phyloP scores from a whole-genome alignment of 495 filamentous ascomycete genomes.

The Tuber borchii region DNA sequence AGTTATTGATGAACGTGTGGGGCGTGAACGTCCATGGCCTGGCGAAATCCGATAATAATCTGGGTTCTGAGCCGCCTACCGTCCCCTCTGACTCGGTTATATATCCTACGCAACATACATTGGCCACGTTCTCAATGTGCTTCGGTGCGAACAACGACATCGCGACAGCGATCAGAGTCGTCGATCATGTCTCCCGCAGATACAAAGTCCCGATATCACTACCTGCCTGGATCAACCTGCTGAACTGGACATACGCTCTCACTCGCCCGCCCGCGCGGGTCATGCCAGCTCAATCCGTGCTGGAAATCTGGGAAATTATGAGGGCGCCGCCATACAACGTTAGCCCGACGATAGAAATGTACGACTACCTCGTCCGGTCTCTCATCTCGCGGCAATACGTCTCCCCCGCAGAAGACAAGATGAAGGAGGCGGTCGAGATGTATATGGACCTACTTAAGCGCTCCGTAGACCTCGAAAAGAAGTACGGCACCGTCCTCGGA shows the following conservation, averaged over 20 bases:
- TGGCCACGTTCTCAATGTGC: slow-evolving; percentile 54
- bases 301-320: slow-evolving; percentile 52
- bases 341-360: slow-evolving; percentile 51
- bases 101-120: slow-evolving; percentile 51
- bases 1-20: slow-evolving; percentile 53
- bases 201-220: slow-evolving; percentile 51
- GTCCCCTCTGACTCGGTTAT: slow-evolving; percentile 47
- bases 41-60: slow-evolving; percentile 25
- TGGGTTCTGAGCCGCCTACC: slow-evolving; percentile 27
- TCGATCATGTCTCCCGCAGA: slow-evolving; percentile 54
- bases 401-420: slow-evolving; percentile 33
- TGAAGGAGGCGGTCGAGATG: slow-evolving; percentile 38
- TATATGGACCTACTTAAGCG: background rate
- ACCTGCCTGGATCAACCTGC: slow-evolving; percentile 53
- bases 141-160: slow-evolving; percentile 56
- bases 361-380: slow-evolving; percentile 50
- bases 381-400: slow-evolving; percentile 33
- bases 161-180: slow-evolving; percentile 48
- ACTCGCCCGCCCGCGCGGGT: slow-evolving; percentile 43
- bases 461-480: background rate
- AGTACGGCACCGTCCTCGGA: background rate
- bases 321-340: slow-evolving; percentile 54
- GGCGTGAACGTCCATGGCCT: slow-evolving; percentile 52
- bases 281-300: slow-evolving; percentile 47
- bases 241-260: slow-evolving; percentile 55